A percentile compares a stretch with the other conserved stretches of the same genome.
These are phyloP conservation scores for Lentinus polychrous DNA, from an alignment of 1,284 basidiomycete genomes.

Conservation along the genomic window DNA sequence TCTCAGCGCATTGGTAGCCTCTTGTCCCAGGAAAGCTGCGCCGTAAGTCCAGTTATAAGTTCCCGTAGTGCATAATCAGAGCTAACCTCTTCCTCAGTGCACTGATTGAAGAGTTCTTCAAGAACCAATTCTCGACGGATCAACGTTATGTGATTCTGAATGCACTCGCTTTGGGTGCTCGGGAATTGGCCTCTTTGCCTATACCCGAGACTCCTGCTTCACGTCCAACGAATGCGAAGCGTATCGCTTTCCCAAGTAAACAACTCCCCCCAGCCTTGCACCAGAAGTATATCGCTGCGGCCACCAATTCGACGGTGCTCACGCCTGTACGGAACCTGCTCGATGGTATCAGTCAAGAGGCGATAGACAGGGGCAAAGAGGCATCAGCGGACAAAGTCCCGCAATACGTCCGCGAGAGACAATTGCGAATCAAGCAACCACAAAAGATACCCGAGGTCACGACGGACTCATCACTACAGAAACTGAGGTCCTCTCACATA, in stretches of 20 bases:
- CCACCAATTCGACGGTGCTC: constrained; percentile 23
- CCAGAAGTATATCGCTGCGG: constrained; percentile 49
- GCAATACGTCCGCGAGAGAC: constrained; percentile 62
- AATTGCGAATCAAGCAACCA: constrained; percentile 58
- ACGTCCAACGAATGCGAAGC: constrained; percentile 28
- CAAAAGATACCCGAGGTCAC: constrained; percentile 39
- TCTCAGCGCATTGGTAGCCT: constrained; percentile 74
- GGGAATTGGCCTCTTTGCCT: constrained; percentile 75
- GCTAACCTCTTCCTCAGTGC: constrained; percentile 37
- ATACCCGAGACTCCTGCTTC: constrained; percentile 34
- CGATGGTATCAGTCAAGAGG: constrained; percentile 49
- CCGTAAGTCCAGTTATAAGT: constrained; percentile 51
- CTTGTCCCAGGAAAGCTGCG: constrained; percentile 69
- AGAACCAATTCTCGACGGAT: constrained; percentile 81
- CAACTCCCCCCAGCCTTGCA: constrained; percentile 68
- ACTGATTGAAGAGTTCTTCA: constrained; percentile 90
- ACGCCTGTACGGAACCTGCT: constrained; percentile 46
- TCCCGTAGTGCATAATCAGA: constrained; percentile 1
- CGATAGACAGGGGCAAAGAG: constrained; percentile 50
- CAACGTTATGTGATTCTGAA: constrained; percentile 85
- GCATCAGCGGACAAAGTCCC: constrained; percentile 45
- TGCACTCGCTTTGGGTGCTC: constrained; percentile 77
- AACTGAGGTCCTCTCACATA: constrained; percentile 16
- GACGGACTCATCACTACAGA: constrained; percentile 2
- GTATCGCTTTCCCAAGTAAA: constrained; percentile 69